Conservation (phyloP, 345 rosid species). For the Lepidium sativum region DNA sequence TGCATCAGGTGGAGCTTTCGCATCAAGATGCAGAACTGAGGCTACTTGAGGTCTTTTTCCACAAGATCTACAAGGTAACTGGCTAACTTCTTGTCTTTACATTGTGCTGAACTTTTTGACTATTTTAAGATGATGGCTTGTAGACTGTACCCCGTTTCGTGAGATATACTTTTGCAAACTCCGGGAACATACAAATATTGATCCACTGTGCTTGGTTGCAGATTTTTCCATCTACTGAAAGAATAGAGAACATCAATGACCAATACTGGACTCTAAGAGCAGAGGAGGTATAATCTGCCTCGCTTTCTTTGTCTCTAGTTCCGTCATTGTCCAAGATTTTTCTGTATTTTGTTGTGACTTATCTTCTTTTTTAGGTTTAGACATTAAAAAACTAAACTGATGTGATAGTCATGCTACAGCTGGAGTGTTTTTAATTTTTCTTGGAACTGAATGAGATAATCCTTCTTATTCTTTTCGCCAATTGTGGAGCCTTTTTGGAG, state of each 20-base stretch:
- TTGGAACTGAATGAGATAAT: neutral
- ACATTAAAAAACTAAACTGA: neutral
- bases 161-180: neutral
- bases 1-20: slow-evolving; percentile 82
- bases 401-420: neutral
- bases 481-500: neutral
- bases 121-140: neutral
- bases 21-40: slow-evolving; percentile 87
- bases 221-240: slow-evolving; percentile 79
- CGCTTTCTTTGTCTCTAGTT: slow-evolving; percentile 4
- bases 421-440: neutral
- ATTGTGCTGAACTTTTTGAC: neutral
- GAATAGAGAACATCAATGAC: slow-evolving; percentile 94
- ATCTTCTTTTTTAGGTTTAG: neutral
- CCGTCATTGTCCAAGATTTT: neutral
- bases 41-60: slow-evolving; percentile 87
- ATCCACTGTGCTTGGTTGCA: slow-evolving; percentile 29
- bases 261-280: slow-evolving; percentile 98
- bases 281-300: slow-evolving; percentile 60
- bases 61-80: slow-evolving; percentile 89
- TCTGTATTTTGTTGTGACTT: neutral
- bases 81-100: slow-evolving; percentile 7
- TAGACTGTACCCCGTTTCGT: neutral
- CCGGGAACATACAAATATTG: neutral
- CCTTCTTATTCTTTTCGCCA: neutral